Conservation (phyloP, 73 alveolate genomes). For the Paramecium tetraurelia region DNA sequence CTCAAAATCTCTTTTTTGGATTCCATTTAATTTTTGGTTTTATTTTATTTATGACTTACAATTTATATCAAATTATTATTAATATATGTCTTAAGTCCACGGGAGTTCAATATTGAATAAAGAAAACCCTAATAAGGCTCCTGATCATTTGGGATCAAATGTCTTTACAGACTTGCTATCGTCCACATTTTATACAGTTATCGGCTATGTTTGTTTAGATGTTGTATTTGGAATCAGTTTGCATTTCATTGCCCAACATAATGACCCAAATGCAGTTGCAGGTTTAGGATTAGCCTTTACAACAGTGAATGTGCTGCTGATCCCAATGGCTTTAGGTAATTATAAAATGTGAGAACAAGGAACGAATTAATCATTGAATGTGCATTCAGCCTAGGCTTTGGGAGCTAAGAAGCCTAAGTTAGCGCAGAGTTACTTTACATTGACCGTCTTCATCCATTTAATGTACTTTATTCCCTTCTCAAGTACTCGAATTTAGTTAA, state of each 20-base stretch:
- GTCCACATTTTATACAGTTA: conserved; percentile 4
- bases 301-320: conserved; percentile 21
- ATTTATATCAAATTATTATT: not conserved
- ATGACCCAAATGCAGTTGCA: conserved; percentile 29
- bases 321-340: conserved; percentile 33
- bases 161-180: not conserved
- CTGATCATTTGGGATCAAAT: not conserved
- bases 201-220: conserved; percentile 44
- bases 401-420: not conserved
- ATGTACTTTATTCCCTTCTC: conserved; percentile 24
- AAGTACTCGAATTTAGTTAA: not conserved
- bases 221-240: conserved; percentile 28
- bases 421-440: not conserved
- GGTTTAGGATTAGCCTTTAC: conserved; percentile 41
- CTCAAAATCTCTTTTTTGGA: not conserved
- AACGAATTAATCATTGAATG: conserved; percentile 32
- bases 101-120: not conserved
- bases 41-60: not conserved
- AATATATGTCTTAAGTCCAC: not conserved
- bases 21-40: not conserved
- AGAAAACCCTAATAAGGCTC: not conserved
- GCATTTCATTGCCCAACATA: not conserved
- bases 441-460: not conserved
- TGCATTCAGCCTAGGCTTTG: conserved; percentile 32
- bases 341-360: not conserved